Percentiles rank a stretch among this genome's conserved stretches.
These are phyloP conservation scores for Metarhizium album DNA, from an alignment of 2,329 filamentous ascomycete species.

Conservation along the genomic window DNA sequence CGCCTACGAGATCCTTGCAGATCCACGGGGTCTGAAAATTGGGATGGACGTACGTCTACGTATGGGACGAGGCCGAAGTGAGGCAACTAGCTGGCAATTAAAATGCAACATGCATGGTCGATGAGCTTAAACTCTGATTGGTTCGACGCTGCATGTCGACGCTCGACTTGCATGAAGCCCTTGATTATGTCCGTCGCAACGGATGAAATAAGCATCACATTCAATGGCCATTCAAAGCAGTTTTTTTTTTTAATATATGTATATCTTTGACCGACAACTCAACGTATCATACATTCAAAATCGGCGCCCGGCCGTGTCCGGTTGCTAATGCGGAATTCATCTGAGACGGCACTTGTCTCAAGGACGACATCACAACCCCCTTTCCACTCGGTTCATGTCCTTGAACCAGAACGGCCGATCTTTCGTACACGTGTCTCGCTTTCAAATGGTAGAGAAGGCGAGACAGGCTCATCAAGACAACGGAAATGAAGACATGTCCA, in stretches of 20 bases:
- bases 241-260: no score
- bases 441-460: constrained; percentile 2
- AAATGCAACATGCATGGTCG: neutral
- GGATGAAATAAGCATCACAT: neutral
- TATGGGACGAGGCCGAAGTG: neutral
- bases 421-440: constrained; percentile 6
- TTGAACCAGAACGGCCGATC: constrained; percentile 6
- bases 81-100: neutral
- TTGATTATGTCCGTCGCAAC: neutral
- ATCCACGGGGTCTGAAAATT: neutral
- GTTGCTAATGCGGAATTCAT: neutral
- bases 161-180: neutral
- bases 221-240: no score
- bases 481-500: constrained; percentile 7
- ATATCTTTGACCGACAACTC: no score
- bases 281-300: no score
- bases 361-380: neutral
- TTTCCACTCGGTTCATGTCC: constrained; percentile 7
- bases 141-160: neutral
- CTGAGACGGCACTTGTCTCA: neutral
- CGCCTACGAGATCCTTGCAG: neutral
- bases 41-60: neutral
- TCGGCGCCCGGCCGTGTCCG: neutral
- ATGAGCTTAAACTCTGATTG: neutral
- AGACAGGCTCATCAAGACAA: constrained; percentile 6